Percentiles rank a stretch among this genome's conserved stretches.
Conservation (phyloP, 371 early-diverging fungal genomes). For the Rhizopus stolonifer region DNA sequence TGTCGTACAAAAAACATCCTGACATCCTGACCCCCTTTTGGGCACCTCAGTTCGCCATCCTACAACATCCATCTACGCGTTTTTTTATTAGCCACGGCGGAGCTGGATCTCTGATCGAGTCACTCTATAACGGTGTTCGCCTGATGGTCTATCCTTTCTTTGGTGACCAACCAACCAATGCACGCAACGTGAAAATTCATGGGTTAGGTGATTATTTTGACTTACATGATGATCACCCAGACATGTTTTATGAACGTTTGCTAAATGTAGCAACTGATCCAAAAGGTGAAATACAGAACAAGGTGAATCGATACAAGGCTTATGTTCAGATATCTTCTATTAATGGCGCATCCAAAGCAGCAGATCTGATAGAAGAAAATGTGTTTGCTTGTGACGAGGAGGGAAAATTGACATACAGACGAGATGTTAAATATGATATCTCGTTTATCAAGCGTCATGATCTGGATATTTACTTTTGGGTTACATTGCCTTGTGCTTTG, state of each 20-base stretch:
- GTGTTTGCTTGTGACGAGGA: constrained; percentile 15
- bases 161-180: constrained; percentile 36
- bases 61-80: constrained; percentile 29
- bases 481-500: too few species aligned
- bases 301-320: constrained; percentile 11
- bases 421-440: constrained; percentile 3
- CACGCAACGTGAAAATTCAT: background rate
- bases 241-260: constrained; percentile 7
- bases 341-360: constrained; percentile 10
- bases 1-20: constrained; percentile 1
- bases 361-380: constrained; percentile 27
- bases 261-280: constrained; percentile 1
- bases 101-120: constrained; percentile 32
- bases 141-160: constrained; percentile 37
- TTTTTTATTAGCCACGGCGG: constrained; percentile 45
- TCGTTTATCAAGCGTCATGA: constrained; percentile 12
- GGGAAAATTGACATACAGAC: constrained; percentile 13
- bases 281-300: constrained; percentile 1
- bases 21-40: constrained; percentile 13
- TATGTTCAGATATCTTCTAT: constrained; percentile 16
- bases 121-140: constrained; percentile 24
- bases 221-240: background rate
- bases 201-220: constrained; percentile 3
- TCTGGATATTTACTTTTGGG: constrained; percentile 9
- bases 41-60: constrained; percentile 42